Conservation (phyloP, 352 stramenopile genomes). For the Pythium sp. region DNA sequence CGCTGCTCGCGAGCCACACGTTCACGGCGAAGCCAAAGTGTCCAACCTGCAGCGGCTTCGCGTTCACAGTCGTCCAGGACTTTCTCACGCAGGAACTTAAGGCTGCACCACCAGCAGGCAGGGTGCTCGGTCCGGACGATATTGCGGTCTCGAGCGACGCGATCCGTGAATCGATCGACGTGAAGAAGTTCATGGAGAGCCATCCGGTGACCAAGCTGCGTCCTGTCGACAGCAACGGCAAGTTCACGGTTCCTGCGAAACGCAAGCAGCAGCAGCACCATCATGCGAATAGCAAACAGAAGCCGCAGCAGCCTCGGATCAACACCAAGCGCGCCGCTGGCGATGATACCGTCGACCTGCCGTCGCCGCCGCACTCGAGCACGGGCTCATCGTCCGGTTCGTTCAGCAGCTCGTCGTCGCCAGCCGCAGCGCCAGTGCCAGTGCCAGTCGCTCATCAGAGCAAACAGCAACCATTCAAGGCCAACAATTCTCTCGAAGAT, state of each 20-base stretch:
- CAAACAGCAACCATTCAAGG: not conserved
- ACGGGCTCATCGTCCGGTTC: constrained; percentile 20
- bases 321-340: constrained; percentile 5
- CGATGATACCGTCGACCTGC: constrained; percentile 5
- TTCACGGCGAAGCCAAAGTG: constrained; percentile 81
- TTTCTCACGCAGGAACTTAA: constrained; percentile 59
- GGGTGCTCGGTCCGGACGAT: constrained; percentile 9
- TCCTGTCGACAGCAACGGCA: constrained; percentile 63
- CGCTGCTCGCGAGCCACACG: constrained; percentile 74
- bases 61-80: constrained; percentile 75
- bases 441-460: not conserved
- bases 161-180: constrained; percentile 65
- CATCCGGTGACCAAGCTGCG: constrained; percentile 42
- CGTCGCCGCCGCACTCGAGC: constrained; percentile 17
- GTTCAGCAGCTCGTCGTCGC: constrained; percentile 14
- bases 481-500: not conserved
- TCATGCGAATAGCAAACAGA: not conserved
- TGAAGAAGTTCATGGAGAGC: constrained; percentile 67
- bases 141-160: constrained; percentile 25
- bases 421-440: not conserved
- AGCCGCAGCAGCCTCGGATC: not conserved
- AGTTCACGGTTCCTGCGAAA: constrained; percentile 36
- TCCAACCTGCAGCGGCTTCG: constrained; percentile 67
- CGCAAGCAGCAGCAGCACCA: constrained; percentile 10
- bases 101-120: not conserved